These are phyloP conservation scores for Emmonsia crescens DNA, from an alignment of 2,329 filamentous ascomycete species.

Conservation along the genomic window DNA sequence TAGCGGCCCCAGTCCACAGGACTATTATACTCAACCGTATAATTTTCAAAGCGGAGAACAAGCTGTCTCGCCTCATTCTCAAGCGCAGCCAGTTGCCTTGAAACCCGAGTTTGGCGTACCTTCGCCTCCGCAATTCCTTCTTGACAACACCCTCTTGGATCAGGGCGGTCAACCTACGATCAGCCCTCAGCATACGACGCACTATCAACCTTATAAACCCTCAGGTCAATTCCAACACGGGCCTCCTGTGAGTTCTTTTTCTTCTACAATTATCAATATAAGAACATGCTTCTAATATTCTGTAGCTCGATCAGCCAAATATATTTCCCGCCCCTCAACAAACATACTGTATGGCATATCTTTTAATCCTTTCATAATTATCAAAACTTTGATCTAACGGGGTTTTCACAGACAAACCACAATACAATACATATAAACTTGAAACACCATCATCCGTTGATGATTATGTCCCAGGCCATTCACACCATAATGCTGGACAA, in stretches of 20 bases:
- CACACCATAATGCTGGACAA: neutral
- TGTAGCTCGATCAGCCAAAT: neutral
- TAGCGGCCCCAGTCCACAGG: neutral
- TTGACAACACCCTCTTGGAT: neutral
- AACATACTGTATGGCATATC: neutral
- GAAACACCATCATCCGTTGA: neutral
- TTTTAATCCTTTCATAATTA: neutral
- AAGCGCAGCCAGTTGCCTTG: neutral
- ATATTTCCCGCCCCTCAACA: neutral
- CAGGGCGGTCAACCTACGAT: neutral
- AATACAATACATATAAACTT: neutral
- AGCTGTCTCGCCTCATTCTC: neutral
- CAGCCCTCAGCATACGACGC: neutral
- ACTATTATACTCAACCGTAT: neutral
- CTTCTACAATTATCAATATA: neutral
- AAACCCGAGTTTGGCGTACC: neutral
- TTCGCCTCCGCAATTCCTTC: neutral
- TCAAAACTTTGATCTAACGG: neutral
- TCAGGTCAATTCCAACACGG: conserved; percentile 4
- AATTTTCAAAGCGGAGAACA: neutral
- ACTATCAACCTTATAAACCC: conserved; percentile 3
- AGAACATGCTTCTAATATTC: neutral
- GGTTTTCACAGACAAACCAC: neutral
- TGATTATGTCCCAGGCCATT: neutral
- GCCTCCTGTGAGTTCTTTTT: conserved; percentile 7